These are phyloP conservation scores for Pythium periplocum DNA, from an alignment of 352 stramenopile species.

Conservation along the genomic window DNA sequence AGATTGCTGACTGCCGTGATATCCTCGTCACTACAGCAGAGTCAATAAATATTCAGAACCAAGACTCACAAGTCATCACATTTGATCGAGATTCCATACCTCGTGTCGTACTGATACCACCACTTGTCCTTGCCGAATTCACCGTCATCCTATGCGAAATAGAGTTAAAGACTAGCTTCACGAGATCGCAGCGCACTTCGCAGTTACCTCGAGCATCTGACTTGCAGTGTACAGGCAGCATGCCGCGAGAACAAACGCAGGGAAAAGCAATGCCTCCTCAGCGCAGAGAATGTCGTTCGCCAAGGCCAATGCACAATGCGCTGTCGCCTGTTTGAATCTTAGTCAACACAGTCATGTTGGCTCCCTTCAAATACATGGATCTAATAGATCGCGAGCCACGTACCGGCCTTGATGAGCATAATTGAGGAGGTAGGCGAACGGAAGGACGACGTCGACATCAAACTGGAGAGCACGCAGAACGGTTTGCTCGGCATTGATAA, in stretches of 20 bases:
- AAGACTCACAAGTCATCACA: too few species aligned
- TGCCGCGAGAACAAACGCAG: constrained; percentile 25
- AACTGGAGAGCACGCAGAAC: constrained; percentile 41
- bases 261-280: constrained; percentile 14
- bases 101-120: constrained; percentile 49
- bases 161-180: neutral
- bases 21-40: constrained; percentile 38
- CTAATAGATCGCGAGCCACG: neutral
- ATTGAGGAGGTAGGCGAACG: constrained; percentile 29
- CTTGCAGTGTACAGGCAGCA: constrained; percentile 24
- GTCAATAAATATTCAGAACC: neutral
- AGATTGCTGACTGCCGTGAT: constrained; percentile 22
- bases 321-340: constrained; percentile 27
- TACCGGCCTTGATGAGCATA: constrained; percentile 26
- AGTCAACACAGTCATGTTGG: neutral
- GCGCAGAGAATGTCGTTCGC: constrained; percentile 34
- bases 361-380: too few species aligned
- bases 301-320: constrained; percentile 28
- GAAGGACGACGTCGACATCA: constrained; percentile 36
- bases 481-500: constrained; percentile 52
- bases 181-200: constrained; percentile 1
- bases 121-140: constrained; percentile 20
- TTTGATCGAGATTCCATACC: constrained; percentile 11
- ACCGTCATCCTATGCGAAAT: too few species aligned
- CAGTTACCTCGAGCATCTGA: constrained; percentile 10